These are phyloP conservation scores for Leersia perrieri DNA, from an alignment of 176 grass and related monocot species.

Conservation along the genomic window DNA sequence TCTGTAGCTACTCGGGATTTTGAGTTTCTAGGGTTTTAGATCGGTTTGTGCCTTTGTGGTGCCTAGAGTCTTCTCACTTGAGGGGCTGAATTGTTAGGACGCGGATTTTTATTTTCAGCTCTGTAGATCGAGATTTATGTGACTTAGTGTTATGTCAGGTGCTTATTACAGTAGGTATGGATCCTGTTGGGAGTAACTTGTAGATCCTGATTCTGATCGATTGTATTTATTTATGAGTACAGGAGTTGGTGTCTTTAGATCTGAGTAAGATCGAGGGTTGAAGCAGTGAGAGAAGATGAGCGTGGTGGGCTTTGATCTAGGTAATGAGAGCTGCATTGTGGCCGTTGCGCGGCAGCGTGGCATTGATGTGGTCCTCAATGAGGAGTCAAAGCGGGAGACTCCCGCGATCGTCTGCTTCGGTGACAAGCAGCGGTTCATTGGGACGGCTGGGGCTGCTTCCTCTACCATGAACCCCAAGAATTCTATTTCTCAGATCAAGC, in stretches of 20 bases:
- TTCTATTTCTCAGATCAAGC: slow-evolving; percentile 89
- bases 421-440: slow-evolving; percentile 90
- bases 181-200: neutral
- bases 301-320: slow-evolving; percentile 90
- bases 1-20: neutral
- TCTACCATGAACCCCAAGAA: slow-evolving; percentile 87
- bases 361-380: slow-evolving; percentile 89
- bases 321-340: slow-evolving; percentile 93
- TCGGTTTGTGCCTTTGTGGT: slow-evolving; percentile 17
- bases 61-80: neutral
- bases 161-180: neutral
- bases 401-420: slow-evolving; percentile 90
- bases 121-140: neutral
- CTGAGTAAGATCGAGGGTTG: neutral
- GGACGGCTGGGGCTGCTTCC: slow-evolving; percentile 67
- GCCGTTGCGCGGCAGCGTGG: slow-evolving; percentile 78
- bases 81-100: neutral
- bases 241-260: slow-evolving; percentile 30
- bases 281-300: slow-evolving; percentile 49
- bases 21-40: slow-evolving; percentile 30
- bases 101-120: neutral
- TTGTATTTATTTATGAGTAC: neutral
- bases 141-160: neutral
- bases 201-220: slow-evolving; percentile 48
- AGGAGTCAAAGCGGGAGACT: slow-evolving; percentile 93